Evolutionary conservation across 2,329 filamentous ascomycete genomes (phyloP).

Genomic region (Aureobasidium lini): DNA sequence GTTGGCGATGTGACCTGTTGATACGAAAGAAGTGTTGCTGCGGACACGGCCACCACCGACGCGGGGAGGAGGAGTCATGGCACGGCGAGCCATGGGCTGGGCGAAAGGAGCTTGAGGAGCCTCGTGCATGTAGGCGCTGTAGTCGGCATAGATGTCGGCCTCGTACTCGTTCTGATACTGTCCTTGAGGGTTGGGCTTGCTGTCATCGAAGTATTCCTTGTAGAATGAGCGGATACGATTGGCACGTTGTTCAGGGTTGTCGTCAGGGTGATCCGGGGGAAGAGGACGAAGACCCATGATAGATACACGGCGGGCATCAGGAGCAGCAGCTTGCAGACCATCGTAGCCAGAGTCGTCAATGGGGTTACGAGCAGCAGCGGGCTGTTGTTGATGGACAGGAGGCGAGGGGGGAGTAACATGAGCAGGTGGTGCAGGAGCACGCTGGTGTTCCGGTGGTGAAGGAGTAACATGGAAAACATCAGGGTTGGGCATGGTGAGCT

Average conservation of each 20-base stretch:
- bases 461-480: slow-evolving; percentile 11
- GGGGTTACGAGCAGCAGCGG: neutral
- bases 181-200: slow-evolving; percentile 41
- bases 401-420: slow-evolving; percentile 9
- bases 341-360: neutral
- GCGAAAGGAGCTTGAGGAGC: slow-evolving; percentile 54
- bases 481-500: slow-evolving; percentile 3
- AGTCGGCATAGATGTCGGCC: slow-evolving; percentile 52
- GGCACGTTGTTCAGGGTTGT: slow-evolving; percentile 88
- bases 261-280: slow-evolving; percentile 75
- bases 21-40: slow-evolving; percentile 38
- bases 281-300: slow-evolving; percentile 66
- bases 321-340: slow-evolving; percentile 15
- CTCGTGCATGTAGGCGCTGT: slow-evolving; percentile 50
- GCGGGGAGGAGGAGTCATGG: slow-evolving; percentile 88
- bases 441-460: slow-evolving; percentile 3
- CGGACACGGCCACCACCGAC: slow-evolving; percentile 44
- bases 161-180: slow-evolving; percentile 53
- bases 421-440: neutral
- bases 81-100: slow-evolving; percentile 68
- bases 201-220: slow-evolving; percentile 97
- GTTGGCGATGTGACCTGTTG: slow-evolving; percentile 33
- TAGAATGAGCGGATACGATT: slow-evolving; percentile 98
- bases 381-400: neutral
- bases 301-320: slow-evolving; percentile 44